Evolutionary conservation across 345 rosid genomes (phyloP), one percentile per base, ranked within the genome.

Genomic region (Camelina sativa): DNA sequence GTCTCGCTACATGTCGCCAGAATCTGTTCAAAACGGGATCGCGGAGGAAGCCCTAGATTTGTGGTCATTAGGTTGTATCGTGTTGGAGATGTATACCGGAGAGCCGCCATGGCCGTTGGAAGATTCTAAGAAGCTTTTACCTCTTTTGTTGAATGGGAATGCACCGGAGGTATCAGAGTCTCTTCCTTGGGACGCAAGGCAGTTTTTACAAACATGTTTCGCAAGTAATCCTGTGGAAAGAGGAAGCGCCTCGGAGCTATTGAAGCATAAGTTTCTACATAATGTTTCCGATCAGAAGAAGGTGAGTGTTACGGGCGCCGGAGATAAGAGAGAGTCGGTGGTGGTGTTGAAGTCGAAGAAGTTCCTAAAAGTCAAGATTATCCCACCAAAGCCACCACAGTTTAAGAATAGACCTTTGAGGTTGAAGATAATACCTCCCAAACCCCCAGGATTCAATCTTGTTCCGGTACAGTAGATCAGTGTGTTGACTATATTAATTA

Each of bases 51-150:
- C 64, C 20, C 37, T 76, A 6, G 76, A 76, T 48, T 23, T 76
- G 52, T 70, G 79, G 80, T 70, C 76, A 6, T 46, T 76, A 25
- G 80, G 76, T 4, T 70, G 76, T 1, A 37, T 70, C 10, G 71
- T 76, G 30, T 37, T 76, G 58, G 48, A 76, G 71, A 76, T 76
- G 80, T 70, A 59, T 7, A 76, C 75, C 0, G 30, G 70, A 15
- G 6, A 69, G 23, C 6, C 15, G 3, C 76, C 80, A 10, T 76
- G 75, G 80, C 13, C 17, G 22, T 37, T 17, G 0, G 11, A 47
- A 11, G 63, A 67, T 11, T 37, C 62, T 0, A 13, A 52, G 13
- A 32, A 68, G n/a, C 35, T 76, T 52, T 19, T 52, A 40, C 17
- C 25, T 60, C n/a, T n/a, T 12, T 11, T 74, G 60, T 56, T 66